These are phyloP conservation scores for Paracamarosporium sp. DNA, from an alignment of 2,329 filamentous ascomycete genomes.

Conservation along the genomic window DNA sequence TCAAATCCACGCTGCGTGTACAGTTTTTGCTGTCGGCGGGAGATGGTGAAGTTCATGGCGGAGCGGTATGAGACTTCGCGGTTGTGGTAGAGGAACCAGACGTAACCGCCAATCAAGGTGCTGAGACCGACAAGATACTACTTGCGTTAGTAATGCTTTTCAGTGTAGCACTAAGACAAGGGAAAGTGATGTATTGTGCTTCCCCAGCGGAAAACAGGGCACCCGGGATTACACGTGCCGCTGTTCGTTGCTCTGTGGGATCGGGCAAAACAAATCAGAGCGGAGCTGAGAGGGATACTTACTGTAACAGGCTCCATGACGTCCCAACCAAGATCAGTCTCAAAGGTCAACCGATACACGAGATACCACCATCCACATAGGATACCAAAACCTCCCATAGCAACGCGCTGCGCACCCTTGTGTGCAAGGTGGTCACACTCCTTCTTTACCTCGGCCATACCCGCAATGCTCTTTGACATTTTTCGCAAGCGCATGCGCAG, in stretches of 20 bases:
- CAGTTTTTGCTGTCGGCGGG: conserved; percentile 74
- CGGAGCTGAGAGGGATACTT: too few species aligned
- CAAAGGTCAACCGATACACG: conserved; percentile 73
- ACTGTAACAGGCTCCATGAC: conserved; percentile 85
- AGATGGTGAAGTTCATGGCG: conserved; percentile 87
- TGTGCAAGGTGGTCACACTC: conserved; percentile 83
- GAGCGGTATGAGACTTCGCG: conserved; percentile 86
- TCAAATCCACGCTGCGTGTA: conserved; percentile 82
- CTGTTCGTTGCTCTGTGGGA: too few species aligned
- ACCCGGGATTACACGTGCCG: too few species aligned
- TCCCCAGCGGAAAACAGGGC: too few species aligned
- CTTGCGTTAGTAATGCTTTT: not conserved
- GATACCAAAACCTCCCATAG: conserved; percentile 77
- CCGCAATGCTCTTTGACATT: conserved; percentile 71
- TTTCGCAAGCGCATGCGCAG: conserved; percentile 78
- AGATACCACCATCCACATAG: conserved; percentile 80
- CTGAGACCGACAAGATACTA: conserved; percentile 82
- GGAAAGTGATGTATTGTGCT: too few species aligned
- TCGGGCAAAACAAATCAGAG: too few species aligned
- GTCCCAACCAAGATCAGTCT: conserved; percentile 85
- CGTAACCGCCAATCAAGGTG: conserved; percentile 86
- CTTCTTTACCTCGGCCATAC: conserved; percentile 75
- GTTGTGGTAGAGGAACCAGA: conserved; percentile 95
- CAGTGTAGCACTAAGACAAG: too few species aligned
- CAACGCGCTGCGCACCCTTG: conserved; percentile 77